Percentiles rank a stretch among this genome's conserved stretches.
Evolutionary conservation across 2,329 filamentous ascomycete species (phyloP).

Genomic region (Ophiostoma sp.): DNA sequence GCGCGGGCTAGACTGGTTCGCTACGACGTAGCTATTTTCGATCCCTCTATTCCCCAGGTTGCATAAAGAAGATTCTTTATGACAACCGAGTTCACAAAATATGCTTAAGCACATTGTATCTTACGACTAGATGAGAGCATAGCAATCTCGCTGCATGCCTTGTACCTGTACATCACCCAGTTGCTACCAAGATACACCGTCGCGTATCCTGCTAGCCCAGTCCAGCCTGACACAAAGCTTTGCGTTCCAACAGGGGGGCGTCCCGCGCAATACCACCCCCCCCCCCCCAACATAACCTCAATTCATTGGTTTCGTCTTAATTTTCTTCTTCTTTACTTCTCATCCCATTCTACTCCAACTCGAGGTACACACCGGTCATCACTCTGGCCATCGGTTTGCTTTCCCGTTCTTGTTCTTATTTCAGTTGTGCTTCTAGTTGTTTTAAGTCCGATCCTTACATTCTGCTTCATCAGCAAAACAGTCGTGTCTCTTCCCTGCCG

Average conservation of each 20-base stretch:
- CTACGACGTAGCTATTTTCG: too few species aligned
- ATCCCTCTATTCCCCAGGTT: background rate
- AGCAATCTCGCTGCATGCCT: too few species aligned
- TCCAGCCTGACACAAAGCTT: background rate
- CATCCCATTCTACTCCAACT: too few species aligned
- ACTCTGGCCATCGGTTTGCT: too few species aligned
- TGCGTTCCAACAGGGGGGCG: slow-evolving; percentile 6
- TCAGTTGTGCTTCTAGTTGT: too few species aligned
- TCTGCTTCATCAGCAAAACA: too few species aligned
- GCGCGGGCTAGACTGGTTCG: background rate
- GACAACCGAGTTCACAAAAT: background rate
- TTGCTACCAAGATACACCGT: too few species aligned
- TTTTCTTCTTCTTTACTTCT: background rate
- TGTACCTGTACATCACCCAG: too few species aligned
- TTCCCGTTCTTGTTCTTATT: too few species aligned
- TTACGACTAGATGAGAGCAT: too few species aligned
- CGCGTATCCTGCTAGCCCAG: background rate
- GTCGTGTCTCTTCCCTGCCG: background rate
- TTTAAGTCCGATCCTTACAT: too few species aligned
- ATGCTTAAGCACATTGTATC: background rate
- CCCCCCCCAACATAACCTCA: slow-evolving; percentile 5
- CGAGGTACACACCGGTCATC: too few species aligned
- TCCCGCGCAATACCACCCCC: slow-evolving; percentile 7
- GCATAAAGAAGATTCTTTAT: background rate
- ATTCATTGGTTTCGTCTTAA: background rate